Evolutionary conservation across 768 basidiomycete species (phyloP), one percentile per base, ranked within the genome.

Genomic region (Boletus rubescentipes): DNA sequence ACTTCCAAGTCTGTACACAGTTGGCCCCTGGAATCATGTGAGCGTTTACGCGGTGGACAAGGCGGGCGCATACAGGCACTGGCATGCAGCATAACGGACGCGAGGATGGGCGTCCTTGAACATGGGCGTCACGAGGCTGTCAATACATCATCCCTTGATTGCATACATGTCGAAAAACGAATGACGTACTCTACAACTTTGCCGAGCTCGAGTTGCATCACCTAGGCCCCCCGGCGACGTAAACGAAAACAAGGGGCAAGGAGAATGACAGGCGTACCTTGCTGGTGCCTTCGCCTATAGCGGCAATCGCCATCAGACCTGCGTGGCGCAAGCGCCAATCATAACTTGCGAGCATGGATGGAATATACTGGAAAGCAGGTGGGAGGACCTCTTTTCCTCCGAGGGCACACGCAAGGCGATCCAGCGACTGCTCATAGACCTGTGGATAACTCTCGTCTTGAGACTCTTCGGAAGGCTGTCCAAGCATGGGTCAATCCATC

Each of bases 1-100:
- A 89, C 90, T 74, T 91, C 91, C 40, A 93, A 76, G 72, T 95
- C 93, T 5, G 90, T 92, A 66, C 93, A 93, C 5, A 96, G 74
- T 66, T 94, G 93, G 0, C 93, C 93, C 43, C 92, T 91, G 59
- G 12, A 46, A 34, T 18, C 32, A 30, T 9, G 36, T 59, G 41
- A 57, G 41, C 34, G 15, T 46, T 18, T 10, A 34, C 5, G 26
- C 45, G 12, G 36, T 7, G 20, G 34, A 53, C n/a, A 21, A 52
- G 48, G 23, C 12, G 23, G 15, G 29, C 71, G 56, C 88, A 62
- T 60, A 92, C 89, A 69, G 80, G 76, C 91, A 92, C 73, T 94
- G 92, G 71, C 91, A 91, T 40, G 92, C 90, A 2, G 91, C 91
- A 58, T 77, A 82, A 30, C 83, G 77, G 12, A 86, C 85, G 8